Evolutionary conservation across 768 basidiomycete species (phyloP).

Genomic region (Dentipellis fragilis): DNA sequence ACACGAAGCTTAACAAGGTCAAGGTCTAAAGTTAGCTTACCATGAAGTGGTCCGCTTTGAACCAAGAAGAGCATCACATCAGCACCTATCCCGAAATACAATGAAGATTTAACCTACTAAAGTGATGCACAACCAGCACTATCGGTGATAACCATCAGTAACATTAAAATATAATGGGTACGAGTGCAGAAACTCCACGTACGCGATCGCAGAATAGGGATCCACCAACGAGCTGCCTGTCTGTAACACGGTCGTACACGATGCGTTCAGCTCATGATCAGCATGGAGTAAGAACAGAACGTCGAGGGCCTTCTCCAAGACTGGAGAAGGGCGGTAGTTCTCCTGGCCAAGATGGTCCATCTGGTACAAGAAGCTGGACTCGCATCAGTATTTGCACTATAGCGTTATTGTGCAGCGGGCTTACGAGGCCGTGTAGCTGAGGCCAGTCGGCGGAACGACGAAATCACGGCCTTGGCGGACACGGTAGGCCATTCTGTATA

Average conservation of each 20-base stretch:
- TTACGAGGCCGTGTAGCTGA: constrained; percentile 79
- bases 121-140: constrained; percentile 83
- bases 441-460: constrained; percentile 70
- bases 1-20: background rate
- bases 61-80: constrained; percentile 2
- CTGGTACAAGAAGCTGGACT: constrained; percentile 72
- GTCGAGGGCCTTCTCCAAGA: constrained; percentile 82
- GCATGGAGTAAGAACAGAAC: constrained; percentile 82
- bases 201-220: constrained; percentile 82
- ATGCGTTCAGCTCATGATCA: constrained; percentile 87
- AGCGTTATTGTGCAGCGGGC: constrained; percentile 16
- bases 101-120: constrained; percentile 51
- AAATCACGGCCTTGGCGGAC: constrained; percentile 86
- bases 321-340: constrained; percentile 71
- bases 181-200: constrained; percentile 11
- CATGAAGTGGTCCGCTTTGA: constrained; percentile 60
- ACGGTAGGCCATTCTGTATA: constrained; percentile 78
- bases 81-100: background rate
- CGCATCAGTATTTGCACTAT: constrained; percentile 1
- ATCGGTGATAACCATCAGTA: background rate
- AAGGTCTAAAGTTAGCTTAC: constrained; percentile 20
- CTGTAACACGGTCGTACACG: constrained; percentile 78
- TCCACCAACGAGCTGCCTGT: constrained; percentile 85
- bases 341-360: constrained; percentile 74
- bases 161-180: background rate